Evolutionary conservation across 495 filamentous ascomycete species (phyloP).

Genomic region (Astrothelium macrocarpum): DNA sequence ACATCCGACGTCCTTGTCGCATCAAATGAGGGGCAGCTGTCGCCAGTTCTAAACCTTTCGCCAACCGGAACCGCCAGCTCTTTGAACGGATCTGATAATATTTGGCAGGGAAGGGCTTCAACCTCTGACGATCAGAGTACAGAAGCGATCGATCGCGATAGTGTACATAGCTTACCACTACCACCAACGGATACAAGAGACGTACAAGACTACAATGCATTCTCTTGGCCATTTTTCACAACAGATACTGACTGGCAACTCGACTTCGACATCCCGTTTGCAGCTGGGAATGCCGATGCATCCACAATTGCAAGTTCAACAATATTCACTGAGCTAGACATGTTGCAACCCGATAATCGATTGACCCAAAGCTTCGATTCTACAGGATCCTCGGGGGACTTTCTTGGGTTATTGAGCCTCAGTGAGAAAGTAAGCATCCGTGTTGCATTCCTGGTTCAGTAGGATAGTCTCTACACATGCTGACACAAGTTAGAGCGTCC

Average conservation of each 20-base stretch:
- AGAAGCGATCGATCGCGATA: not conserved
- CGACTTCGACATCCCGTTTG: not conserved
- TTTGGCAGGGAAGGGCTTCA: not conserved
- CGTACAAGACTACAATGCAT: not conserved
- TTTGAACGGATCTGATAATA: not conserved
- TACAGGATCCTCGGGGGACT: not conserved
- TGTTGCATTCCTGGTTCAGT: not conserved
- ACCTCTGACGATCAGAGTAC: not conserved
- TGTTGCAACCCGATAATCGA: not conserved
- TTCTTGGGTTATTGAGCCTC: not conserved
- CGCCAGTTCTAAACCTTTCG: not conserved
- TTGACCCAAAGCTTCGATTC: not conserved
- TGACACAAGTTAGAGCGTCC: not conserved
- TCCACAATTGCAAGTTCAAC: not conserved
- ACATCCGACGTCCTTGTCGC: not conserved
- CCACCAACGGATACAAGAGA: not conserved
- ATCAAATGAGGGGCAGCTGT: not conserved
- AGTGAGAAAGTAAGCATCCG: not conserved
- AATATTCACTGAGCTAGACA: not conserved
- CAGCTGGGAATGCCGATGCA: not conserved
- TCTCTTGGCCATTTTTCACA: not conserved
- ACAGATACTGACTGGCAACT: slow-evolving; percentile 1
- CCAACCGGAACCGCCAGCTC: not conserved
- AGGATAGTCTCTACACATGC: not conserved
- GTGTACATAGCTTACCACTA: not conserved